Evolutionary conservation across 257 asterid species (phyloP).

Genomic region (Solanum gandarillasii): DNA sequence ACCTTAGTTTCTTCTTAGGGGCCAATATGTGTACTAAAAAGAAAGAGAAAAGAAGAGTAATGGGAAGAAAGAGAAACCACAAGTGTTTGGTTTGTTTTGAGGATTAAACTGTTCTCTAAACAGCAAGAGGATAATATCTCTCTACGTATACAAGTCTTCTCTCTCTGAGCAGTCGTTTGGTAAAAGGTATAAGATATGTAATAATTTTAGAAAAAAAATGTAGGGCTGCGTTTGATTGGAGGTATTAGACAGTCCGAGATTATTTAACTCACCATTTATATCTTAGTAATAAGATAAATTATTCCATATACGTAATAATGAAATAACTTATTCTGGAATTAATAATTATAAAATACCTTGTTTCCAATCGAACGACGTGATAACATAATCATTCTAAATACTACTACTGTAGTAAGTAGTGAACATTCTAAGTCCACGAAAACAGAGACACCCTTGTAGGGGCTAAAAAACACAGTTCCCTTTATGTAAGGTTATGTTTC

Average conservation of each 20-base stretch:
- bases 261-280: too few relatives aligned
- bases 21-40: not conserved
- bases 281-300: too few relatives aligned
- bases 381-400: not conserved
- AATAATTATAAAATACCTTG: too few relatives aligned
- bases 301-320: too few relatives aligned
- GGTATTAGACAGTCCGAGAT: too few relatives aligned
- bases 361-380: too few relatives aligned
- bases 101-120: not conserved
- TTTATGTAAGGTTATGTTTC: not conserved
- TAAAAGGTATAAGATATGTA: too few relatives aligned
- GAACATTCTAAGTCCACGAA: not conserved
- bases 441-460: not conserved
- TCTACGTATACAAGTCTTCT: not conserved
- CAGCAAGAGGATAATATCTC: not conserved
- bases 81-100: not conserved
- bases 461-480: not conserved
- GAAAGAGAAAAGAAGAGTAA: not conserved
- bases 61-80: not conserved
- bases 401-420: not conserved
- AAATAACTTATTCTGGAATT: too few relatives aligned
- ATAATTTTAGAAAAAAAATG: too few relatives aligned
- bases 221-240: accelerated
- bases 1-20: not conserved
- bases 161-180: accelerated